Percentiles rank a stretch among this genome's conserved stretches.
Conservation (phyloP, 1,284 basidiomycete genomes). For the Tilletiopsis washingtonensis region DNA sequence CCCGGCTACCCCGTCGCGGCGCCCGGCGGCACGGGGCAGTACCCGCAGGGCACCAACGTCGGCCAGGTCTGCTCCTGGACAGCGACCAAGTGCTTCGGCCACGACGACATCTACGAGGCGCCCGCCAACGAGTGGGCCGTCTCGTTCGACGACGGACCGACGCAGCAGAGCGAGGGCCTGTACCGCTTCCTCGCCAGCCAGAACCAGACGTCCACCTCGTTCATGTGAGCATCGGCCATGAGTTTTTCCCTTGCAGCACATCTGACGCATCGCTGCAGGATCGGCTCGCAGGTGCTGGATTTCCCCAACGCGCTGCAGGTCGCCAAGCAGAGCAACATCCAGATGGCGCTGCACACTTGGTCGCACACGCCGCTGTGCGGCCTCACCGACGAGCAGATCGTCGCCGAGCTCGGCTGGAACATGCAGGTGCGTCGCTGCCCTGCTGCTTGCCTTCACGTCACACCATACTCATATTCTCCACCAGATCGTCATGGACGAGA, state of each 20-base stretch:
- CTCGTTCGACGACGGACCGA: slow-evolving; percentile 44
- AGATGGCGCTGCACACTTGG: slow-evolving; percentile 52
- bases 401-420: slow-evolving; percentile 16
- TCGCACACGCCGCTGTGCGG: slow-evolving; percentile 58
- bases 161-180: neutral
- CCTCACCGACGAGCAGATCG: slow-evolving; percentile 52
- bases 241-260: neutral
- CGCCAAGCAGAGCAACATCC: neutral
- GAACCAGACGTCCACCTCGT: slow-evolving; percentile 32
- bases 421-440: too few species aligned
- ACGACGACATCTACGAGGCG: slow-evolving; percentile 63
- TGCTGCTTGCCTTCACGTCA: too few species aligned
- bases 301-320: slow-evolving; percentile 2
- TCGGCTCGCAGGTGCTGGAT: slow-evolving; percentile 10
- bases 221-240: slow-evolving; percentile 6
- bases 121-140: slow-evolving; percentile 16
- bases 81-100: slow-evolving; percentile 53
- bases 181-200: slow-evolving; percentile 13
- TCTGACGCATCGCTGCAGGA: neutral
- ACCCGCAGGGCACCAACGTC: neutral
- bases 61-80: slow-evolving; percentile 14
- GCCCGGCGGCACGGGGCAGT: neutral
- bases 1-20: too few species aligned
- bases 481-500: slow-evolving; percentile 15
- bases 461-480: too few species aligned